Base-by-base conservation (phyloP, 148 eudicot species). In the Camellia japonica region DNA sequence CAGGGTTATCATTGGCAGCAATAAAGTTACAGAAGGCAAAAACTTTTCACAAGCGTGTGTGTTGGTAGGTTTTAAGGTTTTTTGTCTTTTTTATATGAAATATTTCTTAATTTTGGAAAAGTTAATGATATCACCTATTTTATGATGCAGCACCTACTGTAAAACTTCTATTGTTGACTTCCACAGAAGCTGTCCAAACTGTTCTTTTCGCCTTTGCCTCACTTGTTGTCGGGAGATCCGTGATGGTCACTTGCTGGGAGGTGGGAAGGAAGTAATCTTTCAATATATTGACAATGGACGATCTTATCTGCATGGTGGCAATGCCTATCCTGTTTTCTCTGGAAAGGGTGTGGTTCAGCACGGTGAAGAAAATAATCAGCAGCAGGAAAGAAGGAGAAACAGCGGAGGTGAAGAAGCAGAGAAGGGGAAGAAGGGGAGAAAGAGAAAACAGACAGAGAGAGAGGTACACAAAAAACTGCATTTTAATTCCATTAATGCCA, bases 161-260 rank as follows among this genome's bases (percentile, higher is more conserved):
- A 79, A 52, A 66, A 87, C 93, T n/a, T 85, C 84, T 46, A 83
- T 88, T 73, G 80, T 75, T 43, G 90, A 90, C 76, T 82, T 78
- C 49, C 83, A 75, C 30, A 75, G 93, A 85, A 86, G 86, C 75
- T 90, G 93, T 42, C 80, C 90, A 1, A 47, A 69, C 10, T 84
- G 89, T 74, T 41, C 72, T 15, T 87, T 85, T 76, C 88, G 88
- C 75, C 80, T 88, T 41, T 89, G 92, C 74, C 84, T 87, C 60
- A 72, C 52, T 46, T 89, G 90, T 81, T 89, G 89, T 70, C 82
- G 81, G 44, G 76, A 55, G 62, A 5, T 73, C 18, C 44, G 62
- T 52, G 5, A 55, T 23, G 76, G 76, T 30, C 6, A 23, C 13
- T 15, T 52, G 46, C 76, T 6, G 18, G 46, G 62, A 30, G 76